These are phyloP conservation scores for Cornus controversa DNA, from an alignment of 148 eudicot genomes.

Conservation along the genomic window DNA sequence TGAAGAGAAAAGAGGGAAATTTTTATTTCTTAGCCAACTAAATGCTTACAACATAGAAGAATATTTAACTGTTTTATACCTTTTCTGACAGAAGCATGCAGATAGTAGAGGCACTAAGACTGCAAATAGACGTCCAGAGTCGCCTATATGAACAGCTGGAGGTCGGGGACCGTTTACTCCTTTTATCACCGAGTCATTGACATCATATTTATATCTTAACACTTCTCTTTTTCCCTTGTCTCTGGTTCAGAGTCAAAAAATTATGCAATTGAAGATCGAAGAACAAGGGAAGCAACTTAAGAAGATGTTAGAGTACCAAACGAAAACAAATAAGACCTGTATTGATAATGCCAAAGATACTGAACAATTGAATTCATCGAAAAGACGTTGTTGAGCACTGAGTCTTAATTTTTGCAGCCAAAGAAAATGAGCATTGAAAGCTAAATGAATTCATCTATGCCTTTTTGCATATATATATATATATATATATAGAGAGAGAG, in stretches of 20 bases:
- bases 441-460: too few relatives aligned
- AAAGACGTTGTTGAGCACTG: too few relatives aligned
- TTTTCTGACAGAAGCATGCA: conserved; percentile 1
- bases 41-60: not conserved
- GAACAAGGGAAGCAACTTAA: conserved; percentile 4
- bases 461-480: too few relatives aligned
- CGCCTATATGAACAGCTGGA: conserved; percentile 4
- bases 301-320: not conserved
- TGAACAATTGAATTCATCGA: not conserved
- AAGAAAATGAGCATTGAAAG: too few relatives aligned
- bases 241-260: conserved; percentile 2
- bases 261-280: conserved; percentile 6
- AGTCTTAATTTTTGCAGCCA: too few relatives aligned
- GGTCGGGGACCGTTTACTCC: not conserved
- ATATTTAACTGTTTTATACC: not conserved
- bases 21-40: not conserved
- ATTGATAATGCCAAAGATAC: not conserved
- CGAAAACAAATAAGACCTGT: not conserved
- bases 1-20: not conserved
- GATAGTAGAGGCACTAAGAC: conserved; percentile 2
- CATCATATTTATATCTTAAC: not conserved
- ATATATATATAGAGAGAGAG: too few relatives aligned
- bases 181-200: not conserved
- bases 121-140: conserved; percentile 9
- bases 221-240: not conserved